Evolutionary conservation across 2,329 filamentous ascomycete species (phyloP).

Genomic region (Trichoderma koningii): DNA sequence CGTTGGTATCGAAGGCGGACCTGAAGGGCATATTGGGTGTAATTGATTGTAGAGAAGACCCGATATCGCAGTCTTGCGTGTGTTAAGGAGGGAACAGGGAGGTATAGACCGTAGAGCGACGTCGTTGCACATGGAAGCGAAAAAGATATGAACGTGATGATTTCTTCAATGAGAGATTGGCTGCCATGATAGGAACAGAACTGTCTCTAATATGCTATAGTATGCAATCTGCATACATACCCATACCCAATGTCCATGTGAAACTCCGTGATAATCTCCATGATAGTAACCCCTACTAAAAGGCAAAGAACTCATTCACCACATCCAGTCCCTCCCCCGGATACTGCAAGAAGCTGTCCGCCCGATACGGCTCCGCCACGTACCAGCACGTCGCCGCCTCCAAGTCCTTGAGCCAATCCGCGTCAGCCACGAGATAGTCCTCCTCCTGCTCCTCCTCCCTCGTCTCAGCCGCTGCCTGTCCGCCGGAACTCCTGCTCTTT

Average conservation of each 20-base stretch:
- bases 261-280: no score
- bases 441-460: background rate
- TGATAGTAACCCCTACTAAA: background rate
- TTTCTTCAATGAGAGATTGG: no score
- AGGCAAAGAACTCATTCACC: slow-evolving; percentile 15
- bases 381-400: slow-evolving; percentile 22
- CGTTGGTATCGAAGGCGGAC: background rate
- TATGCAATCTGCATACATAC: no score
- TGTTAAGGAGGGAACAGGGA: no score
- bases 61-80: slow-evolving; percentile 6
- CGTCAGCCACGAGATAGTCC: slow-evolving; percentile 18
- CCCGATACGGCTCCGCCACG: slow-evolving; percentile 20
- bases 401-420: slow-evolving; percentile 17
- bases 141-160: no score
- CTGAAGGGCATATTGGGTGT: background rate
- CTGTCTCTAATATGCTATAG: no score
- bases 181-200: no score
- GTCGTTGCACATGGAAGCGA: no score
- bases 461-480: background rate
- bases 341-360: slow-evolving; percentile 16
- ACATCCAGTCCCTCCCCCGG: slow-evolving; percentile 13
- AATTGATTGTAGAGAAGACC: background rate
- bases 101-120: no score
- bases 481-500: no score
- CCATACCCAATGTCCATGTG: no score